Evolutionary conservation across 1,139 yeast genomes (phyloP).

Genomic region (Debaryomyces nepalensis): DNA sequence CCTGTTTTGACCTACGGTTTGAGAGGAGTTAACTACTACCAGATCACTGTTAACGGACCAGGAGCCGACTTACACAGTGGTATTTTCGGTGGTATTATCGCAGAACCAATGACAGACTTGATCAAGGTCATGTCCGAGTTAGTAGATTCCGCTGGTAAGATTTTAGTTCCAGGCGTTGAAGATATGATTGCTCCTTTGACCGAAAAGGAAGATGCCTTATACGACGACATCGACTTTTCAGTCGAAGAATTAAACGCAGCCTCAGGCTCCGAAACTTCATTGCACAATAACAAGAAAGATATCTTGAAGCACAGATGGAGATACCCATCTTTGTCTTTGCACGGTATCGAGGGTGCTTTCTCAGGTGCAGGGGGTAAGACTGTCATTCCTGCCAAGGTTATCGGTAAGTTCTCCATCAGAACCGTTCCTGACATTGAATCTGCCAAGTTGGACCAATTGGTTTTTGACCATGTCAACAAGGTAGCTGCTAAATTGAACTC

Average conservation of each 20-base stretch:
- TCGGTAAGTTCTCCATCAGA: conserved; percentile 94
- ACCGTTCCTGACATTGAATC: conserved; percentile 95
- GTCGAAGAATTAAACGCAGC: conserved; percentile 86
- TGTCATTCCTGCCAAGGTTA: conserved; percentile 93
- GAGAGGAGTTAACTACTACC: conserved; percentile 95
- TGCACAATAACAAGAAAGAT: conserved; percentile 76
- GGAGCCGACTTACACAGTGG: conserved; percentile 98
- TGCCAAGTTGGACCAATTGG: conserved; percentile 75
- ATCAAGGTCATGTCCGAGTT: conserved; percentile 73
- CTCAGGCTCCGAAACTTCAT: conserved; percentile 82
- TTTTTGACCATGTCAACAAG: conserved; percentile 68
- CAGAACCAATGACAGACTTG: conserved; percentile 97
- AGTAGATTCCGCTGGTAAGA: conserved; percentile 81
- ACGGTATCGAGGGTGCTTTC: conserved; percentile 98
- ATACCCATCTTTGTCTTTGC: conserved; percentile 92
- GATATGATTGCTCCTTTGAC: conserved; percentile 97
- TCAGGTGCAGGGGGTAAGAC: conserved; percentile 96
- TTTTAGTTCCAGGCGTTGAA: conserved; percentile 81
- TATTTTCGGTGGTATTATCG: conserved; percentile 94
- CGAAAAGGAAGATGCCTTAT: conserved; percentile 72
- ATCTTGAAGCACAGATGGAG: conserved; percentile 98
- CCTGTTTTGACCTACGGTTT: conserved; percentile 97
- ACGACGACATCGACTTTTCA: conserved; percentile 84
- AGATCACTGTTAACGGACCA: conserved; percentile 82
- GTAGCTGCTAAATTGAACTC: conserved; percentile 71